Evolutionary conservation across 768 basidiomycete species (phyloP).

Genomic region (Leccinellum albellum): DNA sequence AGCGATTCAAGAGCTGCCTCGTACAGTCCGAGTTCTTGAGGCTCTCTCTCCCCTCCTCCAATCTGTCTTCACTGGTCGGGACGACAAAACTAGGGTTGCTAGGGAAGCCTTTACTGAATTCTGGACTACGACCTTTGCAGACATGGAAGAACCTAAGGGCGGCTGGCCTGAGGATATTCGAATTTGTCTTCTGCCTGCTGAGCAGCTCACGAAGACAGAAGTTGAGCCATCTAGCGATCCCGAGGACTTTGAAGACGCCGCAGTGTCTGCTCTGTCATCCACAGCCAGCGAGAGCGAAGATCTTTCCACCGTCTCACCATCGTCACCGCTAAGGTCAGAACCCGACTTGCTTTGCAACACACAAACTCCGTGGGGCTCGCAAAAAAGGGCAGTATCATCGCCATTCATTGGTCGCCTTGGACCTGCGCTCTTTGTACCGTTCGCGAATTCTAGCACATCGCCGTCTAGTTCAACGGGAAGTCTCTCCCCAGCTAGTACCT

Average conservation of each 20-base stretch:
- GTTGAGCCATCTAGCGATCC: conserved; percentile 23
- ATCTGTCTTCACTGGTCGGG: conserved; percentile 53
- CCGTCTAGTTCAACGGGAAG: conserved; percentile 1
- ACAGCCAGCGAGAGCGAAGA: conserved; percentile 1
- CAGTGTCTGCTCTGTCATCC: conserved; percentile 3
- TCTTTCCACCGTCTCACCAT: conserved; percentile 6
- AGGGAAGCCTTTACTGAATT: conserved; percentile 56
- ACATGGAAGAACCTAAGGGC: conserved; percentile 36
- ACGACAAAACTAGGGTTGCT: conserved; percentile 42
- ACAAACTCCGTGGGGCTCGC: not conserved
- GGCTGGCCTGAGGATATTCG: conserved; percentile 55
- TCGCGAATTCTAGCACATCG: not conserved
- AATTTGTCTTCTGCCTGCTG: conserved; percentile 27
- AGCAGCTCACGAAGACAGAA: conserved; percentile 1
- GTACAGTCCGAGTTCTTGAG: conserved; percentile 39
- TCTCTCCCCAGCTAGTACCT: conserved; percentile 4
- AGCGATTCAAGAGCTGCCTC: conserved; percentile 46
- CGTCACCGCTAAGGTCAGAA: conserved; percentile 4
- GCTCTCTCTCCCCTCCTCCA: conserved; percentile 48
- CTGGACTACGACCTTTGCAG: conserved; percentile 52
- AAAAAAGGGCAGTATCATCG: conserved; percentile 1
- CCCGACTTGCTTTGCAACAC: conserved; percentile 1
- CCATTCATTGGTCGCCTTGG: conserved; percentile 26
- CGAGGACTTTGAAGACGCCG: conserved; percentile 20
- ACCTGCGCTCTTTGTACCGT: conserved; percentile 26